Evolutionary conservation across 441 rosid genomes (phyloP), one percentile per base, ranked within the genome.

Genomic region (Pelargonium myrrhifolium): DNA sequence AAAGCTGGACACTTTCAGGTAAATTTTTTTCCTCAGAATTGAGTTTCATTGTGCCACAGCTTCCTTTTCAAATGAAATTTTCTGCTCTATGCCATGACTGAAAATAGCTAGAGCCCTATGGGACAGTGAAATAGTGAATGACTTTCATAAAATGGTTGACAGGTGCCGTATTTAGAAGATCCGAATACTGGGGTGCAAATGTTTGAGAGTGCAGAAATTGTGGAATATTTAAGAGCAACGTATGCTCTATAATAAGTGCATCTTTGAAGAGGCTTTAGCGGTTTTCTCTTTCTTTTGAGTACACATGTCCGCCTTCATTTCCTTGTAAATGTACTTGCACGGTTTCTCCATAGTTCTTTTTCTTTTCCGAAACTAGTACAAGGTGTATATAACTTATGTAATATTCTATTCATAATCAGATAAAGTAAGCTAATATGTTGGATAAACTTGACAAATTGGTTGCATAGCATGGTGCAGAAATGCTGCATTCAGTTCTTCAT

Each of bases 1-100:
- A 85, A 81, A 80, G 86, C 82, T 15, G 92, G 92, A 69, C 85
- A 69, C 76, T 90, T 86, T 81, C 98, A 89, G 94, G 98, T 93
- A 17, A 47, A 11, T 14, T 14, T 14, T 17, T 18, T 53, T 4
- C 22, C 18, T 53, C 59, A 17, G 1, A 53, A 17, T 15, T 18
- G 59, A 17, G 59, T 53, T 53, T 17, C 21, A 53, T 9, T 24
- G 14, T 6, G 26, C 17, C 61, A 55, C 24, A 20, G 8, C 49
- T 3, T 67, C 60, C 24, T 5, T 65, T 35, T 24, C 47, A 9
- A 61, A 56, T 58, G 39, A 63, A 47, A 39, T 40, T 55, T 12
- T 56, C 62, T 58, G 37, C n/a, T 61, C 3, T 65, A 43, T 40
- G 22, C 68, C 15, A 42, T 63, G 55, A 20, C 24, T 0, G 20